Evolutionary conservation across 1,284 basidiomycete species (phyloP).

Genomic region (Gomphus bonarii): DNA sequence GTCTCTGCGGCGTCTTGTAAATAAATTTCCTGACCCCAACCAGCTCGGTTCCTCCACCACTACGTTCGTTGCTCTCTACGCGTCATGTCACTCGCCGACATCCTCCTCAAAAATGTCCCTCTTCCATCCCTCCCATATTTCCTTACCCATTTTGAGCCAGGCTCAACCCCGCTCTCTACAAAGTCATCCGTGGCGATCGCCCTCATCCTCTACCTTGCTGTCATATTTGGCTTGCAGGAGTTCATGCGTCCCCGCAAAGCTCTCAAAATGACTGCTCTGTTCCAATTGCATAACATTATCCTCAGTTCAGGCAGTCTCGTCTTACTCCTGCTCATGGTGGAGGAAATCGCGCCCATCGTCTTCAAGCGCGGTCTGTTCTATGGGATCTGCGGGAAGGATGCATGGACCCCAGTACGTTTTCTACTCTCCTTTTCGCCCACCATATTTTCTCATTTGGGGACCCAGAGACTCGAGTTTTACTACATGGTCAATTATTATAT

Average conservation of each 20-base stretch:
- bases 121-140: slow-evolving; percentile 47
- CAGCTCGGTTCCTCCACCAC: slow-evolving; percentile 1
- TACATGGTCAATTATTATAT: slow-evolving; percentile 99
- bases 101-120: slow-evolving; percentile 48
- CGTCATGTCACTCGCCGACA: slow-evolving; percentile 65
- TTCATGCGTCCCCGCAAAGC: slow-evolving; percentile 74
- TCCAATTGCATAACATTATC: slow-evolving; percentile 89
- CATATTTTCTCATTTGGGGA: slow-evolving; percentile 7
- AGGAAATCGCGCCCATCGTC: slow-evolving; percentile 78
- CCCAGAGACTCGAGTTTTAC: slow-evolving; percentile 76
- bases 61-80: slow-evolving; percentile 14
- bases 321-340: slow-evolving; percentile 78
- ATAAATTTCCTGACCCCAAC: background rate
- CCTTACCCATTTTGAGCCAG: slow-evolving; percentile 59
- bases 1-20: background rate
- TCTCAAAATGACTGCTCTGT: slow-evolving; percentile 76
- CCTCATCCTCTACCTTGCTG: slow-evolving; percentile 73
- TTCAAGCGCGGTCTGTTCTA: slow-evolving; percentile 63
- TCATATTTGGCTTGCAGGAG: slow-evolving; percentile 82
- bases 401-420: slow-evolving; percentile 76
- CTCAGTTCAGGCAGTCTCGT: slow-evolving; percentile 77
- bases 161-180: slow-evolving; percentile 75
- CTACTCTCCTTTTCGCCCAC: slow-evolving; percentile 8
- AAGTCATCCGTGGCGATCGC: slow-evolving; percentile 59
- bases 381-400: slow-evolving; percentile 66